Percentiles rank a stretch among this genome's conserved stretches.
Conservation (phyloP, 768 basidiomycete species). For the Leccinum truebloodii region DNA sequence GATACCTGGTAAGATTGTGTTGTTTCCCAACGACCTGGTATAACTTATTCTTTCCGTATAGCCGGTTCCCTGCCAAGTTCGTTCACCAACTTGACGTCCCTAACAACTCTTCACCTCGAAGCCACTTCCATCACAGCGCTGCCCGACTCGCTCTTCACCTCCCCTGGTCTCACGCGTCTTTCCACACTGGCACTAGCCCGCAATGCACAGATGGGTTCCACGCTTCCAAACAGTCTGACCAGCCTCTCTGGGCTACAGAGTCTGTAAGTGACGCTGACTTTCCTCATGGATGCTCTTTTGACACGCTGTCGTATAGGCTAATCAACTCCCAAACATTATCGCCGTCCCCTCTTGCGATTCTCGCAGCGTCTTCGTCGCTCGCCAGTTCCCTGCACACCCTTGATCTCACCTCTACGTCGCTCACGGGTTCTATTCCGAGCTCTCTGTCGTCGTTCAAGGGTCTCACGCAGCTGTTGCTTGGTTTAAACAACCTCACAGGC, state of each 20-base stretch:
- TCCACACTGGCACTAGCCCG: constrained; percentile 40
- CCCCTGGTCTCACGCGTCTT: constrained; percentile 33
- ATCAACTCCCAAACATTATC: constrained; percentile 39
- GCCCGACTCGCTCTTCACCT: constrained; percentile 36
- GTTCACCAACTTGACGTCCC: constrained; percentile 38
- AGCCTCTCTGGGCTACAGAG: constrained; percentile 36
- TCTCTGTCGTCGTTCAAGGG: constrained; percentile 35
- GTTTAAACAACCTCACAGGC: constrained; percentile 39
- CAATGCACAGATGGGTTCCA: constrained; percentile 41
- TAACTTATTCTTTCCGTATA: constrained; percentile 13
- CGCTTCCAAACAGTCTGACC: constrained; percentile 39
- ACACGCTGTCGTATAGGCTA: constrained; percentile 27
- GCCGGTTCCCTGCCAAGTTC: constrained; percentile 43
- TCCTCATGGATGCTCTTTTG: not conserved
- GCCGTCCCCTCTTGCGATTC: constrained; percentile 32
- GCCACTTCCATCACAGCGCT: constrained; percentile 41
- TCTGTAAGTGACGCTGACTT: constrained; percentile 33
- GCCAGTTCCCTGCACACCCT: constrained; percentile 36
- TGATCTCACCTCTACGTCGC: constrained; percentile 41
- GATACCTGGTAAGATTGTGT: constrained; percentile 40
- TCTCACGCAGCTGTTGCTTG: constrained; percentile 40
- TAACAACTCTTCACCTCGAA: constrained; percentile 43
- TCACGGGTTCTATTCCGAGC: constrained; percentile 40
- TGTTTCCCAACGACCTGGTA: not conserved
- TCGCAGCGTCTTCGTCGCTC: constrained; percentile 35